Evolutionary conservation across 306 rosid genomes (phyloP).

Genomic region (Prunus davidiana): DNA sequence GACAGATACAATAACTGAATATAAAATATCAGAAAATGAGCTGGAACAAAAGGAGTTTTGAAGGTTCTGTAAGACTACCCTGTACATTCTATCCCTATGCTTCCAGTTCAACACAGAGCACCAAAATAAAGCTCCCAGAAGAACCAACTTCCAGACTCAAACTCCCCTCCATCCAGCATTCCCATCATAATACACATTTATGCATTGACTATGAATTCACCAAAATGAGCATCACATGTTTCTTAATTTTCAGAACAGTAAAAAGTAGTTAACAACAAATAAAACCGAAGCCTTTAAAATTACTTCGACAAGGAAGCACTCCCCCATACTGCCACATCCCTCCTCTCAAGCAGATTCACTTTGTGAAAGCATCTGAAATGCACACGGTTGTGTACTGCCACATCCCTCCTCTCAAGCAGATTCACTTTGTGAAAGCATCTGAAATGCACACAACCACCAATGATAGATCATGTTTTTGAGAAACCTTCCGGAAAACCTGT

Average conservation of each 20-base stretch:
- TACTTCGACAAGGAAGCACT: conserved; percentile 16
- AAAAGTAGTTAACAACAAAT: conserved; percentile 10
- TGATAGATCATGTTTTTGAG: neutral
- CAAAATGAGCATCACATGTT: conserved; percentile 27
- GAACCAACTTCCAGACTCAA: conserved; percentile 34
- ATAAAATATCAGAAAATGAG: neutral
- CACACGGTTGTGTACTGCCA: neutral
- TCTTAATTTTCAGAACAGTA: conserved; percentile 10
- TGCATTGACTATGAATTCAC: conserved; percentile 23
- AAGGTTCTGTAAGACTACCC: conserved; percentile 38
- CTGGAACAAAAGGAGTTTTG: conserved; percentile 19
- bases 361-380: neutral
- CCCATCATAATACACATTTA: conserved; percentile 47
- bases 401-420: neutral
- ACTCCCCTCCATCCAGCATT: conserved; percentile 15
- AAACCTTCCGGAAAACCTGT: neutral
- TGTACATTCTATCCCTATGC: conserved; percentile 45
- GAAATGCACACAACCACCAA: neutral
- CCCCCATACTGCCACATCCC: conserved; percentile 4
- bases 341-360: neutral
- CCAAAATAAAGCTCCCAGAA: conserved; percentile 45
- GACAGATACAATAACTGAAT: neutral
- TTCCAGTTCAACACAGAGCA: conserved; percentile 43
- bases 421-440: neutral
- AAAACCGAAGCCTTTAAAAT: conserved; percentile 20